These are phyloP conservation scores for Coriolopsis trogii DNA, from an alignment of 1,284 basidiomycete species.

Conservation along the genomic window DNA sequence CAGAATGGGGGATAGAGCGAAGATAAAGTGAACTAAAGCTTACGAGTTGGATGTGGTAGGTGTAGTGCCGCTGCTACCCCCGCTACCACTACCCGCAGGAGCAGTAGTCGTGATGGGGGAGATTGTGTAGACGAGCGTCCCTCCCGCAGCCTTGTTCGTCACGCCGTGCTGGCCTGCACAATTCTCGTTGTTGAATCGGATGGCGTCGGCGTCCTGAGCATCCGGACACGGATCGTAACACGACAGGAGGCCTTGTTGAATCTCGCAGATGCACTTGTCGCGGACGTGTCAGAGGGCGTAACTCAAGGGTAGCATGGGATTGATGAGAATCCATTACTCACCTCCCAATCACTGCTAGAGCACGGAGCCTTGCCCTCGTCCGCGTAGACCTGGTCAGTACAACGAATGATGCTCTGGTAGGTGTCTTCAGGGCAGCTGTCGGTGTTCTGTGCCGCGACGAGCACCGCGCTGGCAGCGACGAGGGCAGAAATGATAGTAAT, in stretches of 20 bases:
- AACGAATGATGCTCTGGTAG: neutral
- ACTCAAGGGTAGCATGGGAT: too few species aligned
- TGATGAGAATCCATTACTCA: too few species aligned
- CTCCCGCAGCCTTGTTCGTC: neutral
- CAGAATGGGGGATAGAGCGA: too few species aligned
- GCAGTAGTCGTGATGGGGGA: neutral
- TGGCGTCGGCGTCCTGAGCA: neutral
- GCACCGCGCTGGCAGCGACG: neutral
- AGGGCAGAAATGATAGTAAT: neutral
- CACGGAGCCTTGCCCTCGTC: neutral
- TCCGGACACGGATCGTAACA: neutral
- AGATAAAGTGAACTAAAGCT: too few species aligned
- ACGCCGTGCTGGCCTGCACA: neutral
- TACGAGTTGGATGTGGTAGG: neutral
- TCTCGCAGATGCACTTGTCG: neutral
- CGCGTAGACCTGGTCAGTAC: neutral
- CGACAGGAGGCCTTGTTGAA: neutral
- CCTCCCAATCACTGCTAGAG: neutral
- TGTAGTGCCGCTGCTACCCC: neutral
- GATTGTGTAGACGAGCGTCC: neutral
- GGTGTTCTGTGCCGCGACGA: neutral
- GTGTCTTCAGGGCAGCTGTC: neutral
- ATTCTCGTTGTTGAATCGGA: neutral
- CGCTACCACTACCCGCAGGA: too few species aligned
- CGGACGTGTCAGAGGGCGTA: neutral